A percentile compares a stretch with the other conserved stretches of the same genome.
These are phyloP conservation scores for Blastocystis sp. DNA, from an alignment of 352 stramenopile species.

Conservation along the genomic window DNA sequence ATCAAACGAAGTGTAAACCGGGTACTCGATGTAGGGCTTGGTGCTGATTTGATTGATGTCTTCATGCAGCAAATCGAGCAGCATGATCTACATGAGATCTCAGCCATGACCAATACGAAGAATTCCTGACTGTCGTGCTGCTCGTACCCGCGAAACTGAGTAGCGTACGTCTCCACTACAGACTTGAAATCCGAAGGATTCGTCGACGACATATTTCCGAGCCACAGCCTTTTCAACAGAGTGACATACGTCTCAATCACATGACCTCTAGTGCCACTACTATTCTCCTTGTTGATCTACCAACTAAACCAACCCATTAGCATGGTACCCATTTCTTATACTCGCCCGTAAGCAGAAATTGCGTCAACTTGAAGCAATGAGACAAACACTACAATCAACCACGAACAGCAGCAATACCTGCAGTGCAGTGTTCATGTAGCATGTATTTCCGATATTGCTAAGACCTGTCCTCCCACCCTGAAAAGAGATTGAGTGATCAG, in stretches of 20 bases:
- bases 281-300: conserved; percentile 78
- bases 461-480: conserved; percentile 39
- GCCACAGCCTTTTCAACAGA: conserved; percentile 73
- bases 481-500: background rate
- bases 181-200: conserved; percentile 67
- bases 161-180: conserved; percentile 65
- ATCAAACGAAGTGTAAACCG: conserved; percentile 67
- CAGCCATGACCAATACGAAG: conserved; percentile 63
- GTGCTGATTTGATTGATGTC: conserved; percentile 79
- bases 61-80: conserved; percentile 80
- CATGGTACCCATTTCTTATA: conserved; percentile 53
- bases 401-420: background rate
- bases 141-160: conserved; percentile 75
- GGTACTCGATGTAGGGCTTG: conserved; percentile 75
- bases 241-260: conserved; percentile 74
- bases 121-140: conserved; percentile 83
- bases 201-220: conserved; percentile 63
- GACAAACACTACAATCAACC: conserved; percentile 59
- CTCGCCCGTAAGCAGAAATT: conserved; percentile 59
- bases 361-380: conserved; percentile 18
- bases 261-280: conserved; percentile 75
- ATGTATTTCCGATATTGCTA: conserved; percentile 63
- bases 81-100: conserved; percentile 68
- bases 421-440: conserved; percentile 65
- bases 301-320: background rate